Percentiles rank a stretch among this genome's conserved stretches.
Conservation (phyloP, 805 yeast genomes). For the Yarrowia divulgata region DNA sequence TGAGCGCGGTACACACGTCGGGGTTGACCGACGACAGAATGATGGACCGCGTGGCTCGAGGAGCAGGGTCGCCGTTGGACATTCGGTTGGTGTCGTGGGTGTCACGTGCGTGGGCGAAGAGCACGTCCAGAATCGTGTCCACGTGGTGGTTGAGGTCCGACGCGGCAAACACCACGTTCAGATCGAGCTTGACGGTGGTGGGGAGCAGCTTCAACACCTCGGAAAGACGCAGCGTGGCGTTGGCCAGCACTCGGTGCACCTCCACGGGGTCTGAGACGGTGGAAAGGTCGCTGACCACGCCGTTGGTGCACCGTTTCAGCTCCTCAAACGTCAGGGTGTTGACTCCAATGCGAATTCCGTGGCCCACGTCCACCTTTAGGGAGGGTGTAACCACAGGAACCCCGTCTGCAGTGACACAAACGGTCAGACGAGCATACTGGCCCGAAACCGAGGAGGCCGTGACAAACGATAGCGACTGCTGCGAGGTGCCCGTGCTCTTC, state of each 20-base stretch:
- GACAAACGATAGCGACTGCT: slow-evolving; percentile 68
- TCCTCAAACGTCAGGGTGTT: slow-evolving; percentile 7
- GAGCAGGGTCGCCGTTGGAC: slow-evolving; percentile 39
- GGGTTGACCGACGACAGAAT: slow-evolving; percentile 88
- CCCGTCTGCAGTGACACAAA: slow-evolving; percentile 79
- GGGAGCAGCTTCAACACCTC: slow-evolving; percentile 65
- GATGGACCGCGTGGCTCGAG: slow-evolving; percentile 61
- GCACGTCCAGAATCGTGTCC: slow-evolving; percentile 71
- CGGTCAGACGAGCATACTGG: slow-evolving; percentile 70
- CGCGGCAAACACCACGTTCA: slow-evolving; percentile 46
- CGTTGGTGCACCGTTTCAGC: slow-evolving; percentile 21
- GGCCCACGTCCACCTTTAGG: slow-evolving; percentile 42
- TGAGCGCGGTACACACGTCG: slow-evolving; percentile 87
- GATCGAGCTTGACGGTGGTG: slow-evolving; percentile 57
- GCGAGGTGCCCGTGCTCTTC: slow-evolving; percentile 75
- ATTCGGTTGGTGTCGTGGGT: slow-evolving; percentile 43
- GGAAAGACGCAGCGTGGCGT: slow-evolving; percentile 65
- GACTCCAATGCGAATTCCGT: slow-evolving; percentile 63
- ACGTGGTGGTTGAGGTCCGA: slow-evolving; percentile 73
- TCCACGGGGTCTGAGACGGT: slow-evolving; percentile 48
- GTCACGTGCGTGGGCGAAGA: slow-evolving; percentile 76
- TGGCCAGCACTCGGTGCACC: slow-evolving; percentile 56
- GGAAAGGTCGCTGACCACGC: not conserved
- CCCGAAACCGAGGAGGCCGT: slow-evolving; percentile 92
- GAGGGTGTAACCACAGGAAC: slow-evolving; percentile 68